Percentiles rank a stretch among this genome's conserved stretches.
Conservation (phyloP, 345 rosid species). For the Aurinia saxatilis region DNA sequence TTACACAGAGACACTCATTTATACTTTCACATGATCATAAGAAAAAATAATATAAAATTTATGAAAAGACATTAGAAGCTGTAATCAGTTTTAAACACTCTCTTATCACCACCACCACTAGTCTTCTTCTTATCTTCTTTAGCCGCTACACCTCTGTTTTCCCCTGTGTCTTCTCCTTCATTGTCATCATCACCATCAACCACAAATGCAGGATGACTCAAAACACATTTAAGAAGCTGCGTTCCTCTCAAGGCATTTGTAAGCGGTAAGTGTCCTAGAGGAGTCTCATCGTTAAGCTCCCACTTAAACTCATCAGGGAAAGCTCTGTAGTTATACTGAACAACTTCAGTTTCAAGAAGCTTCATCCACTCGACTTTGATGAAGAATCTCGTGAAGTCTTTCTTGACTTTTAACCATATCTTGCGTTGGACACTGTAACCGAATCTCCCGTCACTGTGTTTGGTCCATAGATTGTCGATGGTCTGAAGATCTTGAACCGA, state of each 20-base stretch:
- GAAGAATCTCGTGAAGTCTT: conserved; percentile 72
- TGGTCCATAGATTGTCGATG: conserved; percentile 69
- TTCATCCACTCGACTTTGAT: conserved; percentile 94
- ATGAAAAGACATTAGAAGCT: conserved; percentile 40
- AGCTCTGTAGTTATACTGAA: conserved; percentile 76
- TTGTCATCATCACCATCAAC: conserved; percentile 27
- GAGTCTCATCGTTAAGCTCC: conserved; percentile 72
- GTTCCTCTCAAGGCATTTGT: conserved; percentile 92
- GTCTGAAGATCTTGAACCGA: conserved; percentile 47
- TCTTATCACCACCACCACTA: conserved; percentile 26
- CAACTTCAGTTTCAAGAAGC: conserved; percentile 77
- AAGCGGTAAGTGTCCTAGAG: conserved; percentile 83
- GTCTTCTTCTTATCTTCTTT: conserved; percentile 30
- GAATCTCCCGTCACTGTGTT: conserved; percentile 57
- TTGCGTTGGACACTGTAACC: conserved; percentile 81
- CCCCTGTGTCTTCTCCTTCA: conserved; percentile 7
- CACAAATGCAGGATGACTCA: conserved; percentile 80
- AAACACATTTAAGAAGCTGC: conserved; percentile 53
- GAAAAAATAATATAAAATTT: background rate
- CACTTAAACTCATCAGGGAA: conserved; percentile 79
- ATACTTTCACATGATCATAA: conserved; percentile 14
- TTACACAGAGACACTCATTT: conserved; percentile 15
- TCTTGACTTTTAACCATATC: conserved; percentile 52
- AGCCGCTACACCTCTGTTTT: background rate
- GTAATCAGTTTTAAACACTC: conserved; percentile 47